phyloP scores from a whole-genome alignment of 176 grass and related monocot genomes.

The Avena sativa region DNA sequence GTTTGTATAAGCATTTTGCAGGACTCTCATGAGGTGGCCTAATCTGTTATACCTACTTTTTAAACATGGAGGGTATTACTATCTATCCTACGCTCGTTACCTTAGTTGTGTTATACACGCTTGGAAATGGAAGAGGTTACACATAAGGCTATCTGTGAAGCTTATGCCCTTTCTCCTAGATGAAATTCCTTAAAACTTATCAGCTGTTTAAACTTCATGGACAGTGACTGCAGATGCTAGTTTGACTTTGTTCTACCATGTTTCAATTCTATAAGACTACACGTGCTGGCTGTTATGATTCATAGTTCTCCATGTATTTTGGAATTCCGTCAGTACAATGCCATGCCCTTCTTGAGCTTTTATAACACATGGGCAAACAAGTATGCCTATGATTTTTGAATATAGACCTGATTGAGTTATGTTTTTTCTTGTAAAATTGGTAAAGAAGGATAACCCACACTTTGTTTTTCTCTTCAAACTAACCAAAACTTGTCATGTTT shows the following conservation, averaged over 20 bases:
- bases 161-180: constrained; percentile 17
- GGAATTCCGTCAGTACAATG: constrained; percentile 12
- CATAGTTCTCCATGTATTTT: neutral
- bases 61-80: neutral
- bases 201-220: neutral
- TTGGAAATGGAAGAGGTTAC: neutral
- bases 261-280: neutral
- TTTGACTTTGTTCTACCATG: constrained; percentile 3
- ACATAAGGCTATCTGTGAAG: neutral
- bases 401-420: neutral
- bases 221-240: constrained; percentile 12
- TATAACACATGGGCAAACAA: neutral
- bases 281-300: neutral
- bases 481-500: constrained; percentile 1
- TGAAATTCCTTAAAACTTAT: constrained; percentile 14
- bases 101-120: neutral
- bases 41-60: constrained; percentile 5
- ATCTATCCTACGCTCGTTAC: constrained; percentile 4
- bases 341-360: neutral
- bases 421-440: neutral
- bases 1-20: constrained; percentile 16
- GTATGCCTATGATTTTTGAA: neutral
- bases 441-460: neutral
- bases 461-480: constrained; percentile 23
- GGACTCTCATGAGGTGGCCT: neutral